These are phyloP conservation scores for Galium porrigens DNA, from an alignment of 305 asterid genomes.

Conservation along the genomic window DNA sequence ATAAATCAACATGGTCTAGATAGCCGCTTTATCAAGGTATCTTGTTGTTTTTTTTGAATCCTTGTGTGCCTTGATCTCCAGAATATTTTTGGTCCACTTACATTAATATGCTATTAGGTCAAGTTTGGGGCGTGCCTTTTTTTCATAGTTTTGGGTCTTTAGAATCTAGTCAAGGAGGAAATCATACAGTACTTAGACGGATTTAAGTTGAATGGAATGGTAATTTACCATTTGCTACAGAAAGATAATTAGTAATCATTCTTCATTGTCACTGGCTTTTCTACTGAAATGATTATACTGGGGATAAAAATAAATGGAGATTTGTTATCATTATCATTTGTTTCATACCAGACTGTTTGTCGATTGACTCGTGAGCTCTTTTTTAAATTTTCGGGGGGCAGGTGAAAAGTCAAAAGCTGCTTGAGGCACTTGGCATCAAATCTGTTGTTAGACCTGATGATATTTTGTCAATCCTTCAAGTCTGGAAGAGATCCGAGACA, in stretches of 20 bases:
- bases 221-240: background rate
- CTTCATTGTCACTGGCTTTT: background rate
- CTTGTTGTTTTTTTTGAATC: too few species aligned
- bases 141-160: too few species aligned
- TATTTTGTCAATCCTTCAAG: slow-evolving; percentile 41
- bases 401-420: slow-evolving; percentile 67
- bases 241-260: background rate
- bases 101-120: too few species aligned
- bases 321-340: background rate
- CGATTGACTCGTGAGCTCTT: background rate
- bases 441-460: slow-evolving; percentile 55
- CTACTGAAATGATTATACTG: too few species aligned
- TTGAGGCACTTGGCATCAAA: slow-evolving; percentile 55
- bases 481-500: slow-evolving; percentile 48
- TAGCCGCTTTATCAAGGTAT: background rate
- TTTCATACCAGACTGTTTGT: background rate
- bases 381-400: slow-evolving; percentile 16
- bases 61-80: too few species aligned
- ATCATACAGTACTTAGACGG: background rate
- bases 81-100: background rate
- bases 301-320: too few species aligned
- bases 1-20: background rate
- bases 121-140: too few species aligned
- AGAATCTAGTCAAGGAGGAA: background rate
- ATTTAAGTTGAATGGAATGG: background rate